phyloP scores from a whole-genome alignment of 129 eudicot genomes.

The Centrapalus pauciflorus region DNA sequence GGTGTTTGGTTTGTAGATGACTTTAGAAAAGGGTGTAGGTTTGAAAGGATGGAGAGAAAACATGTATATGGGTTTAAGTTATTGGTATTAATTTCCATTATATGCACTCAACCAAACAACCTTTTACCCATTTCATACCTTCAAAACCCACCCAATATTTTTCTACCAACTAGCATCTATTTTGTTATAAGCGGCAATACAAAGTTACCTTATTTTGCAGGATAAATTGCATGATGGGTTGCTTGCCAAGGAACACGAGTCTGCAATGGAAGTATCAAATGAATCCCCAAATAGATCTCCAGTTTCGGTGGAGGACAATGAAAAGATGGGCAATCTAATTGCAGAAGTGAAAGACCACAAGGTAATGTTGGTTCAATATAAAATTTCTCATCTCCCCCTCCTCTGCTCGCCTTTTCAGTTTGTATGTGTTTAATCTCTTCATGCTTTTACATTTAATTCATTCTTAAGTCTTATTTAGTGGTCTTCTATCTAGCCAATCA shows the following conservation, averaged over 20 bases:
- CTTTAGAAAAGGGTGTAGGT: too few relatives aligned
- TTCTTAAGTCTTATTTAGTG: background rate
- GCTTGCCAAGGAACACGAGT: constrained; percentile 48
- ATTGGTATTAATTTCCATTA: too few relatives aligned
- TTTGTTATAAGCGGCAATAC: background rate
- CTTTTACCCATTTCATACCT: too few relatives aligned
- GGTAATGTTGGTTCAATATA: constrained; percentile 33
- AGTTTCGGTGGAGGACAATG: constrained; percentile 61
- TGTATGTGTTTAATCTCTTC: background rate
- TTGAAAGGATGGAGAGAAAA: too few relatives aligned
- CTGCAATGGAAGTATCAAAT: constrained; percentile 50
- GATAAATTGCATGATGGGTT: constrained; percentile 14
- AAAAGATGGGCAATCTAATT: constrained; percentile 49
- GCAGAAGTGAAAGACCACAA: constrained; percentile 49
- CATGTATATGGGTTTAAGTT: too few relatives aligned
- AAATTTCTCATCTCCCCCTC: background rate
- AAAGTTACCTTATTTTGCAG: background rate
- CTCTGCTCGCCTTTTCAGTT: background rate
- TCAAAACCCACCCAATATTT: too few relatives aligned
- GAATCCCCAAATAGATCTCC: constrained; percentile 58
- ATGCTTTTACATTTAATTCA: background rate
- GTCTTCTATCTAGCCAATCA: background rate
- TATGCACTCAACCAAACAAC: too few relatives aligned
- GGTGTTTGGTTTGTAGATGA: too few relatives aligned
- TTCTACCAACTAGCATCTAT: too few relatives aligned